Conservation (phyloP, 345 rosid species). For the Cardamine chenopodiifolia region DNA sequence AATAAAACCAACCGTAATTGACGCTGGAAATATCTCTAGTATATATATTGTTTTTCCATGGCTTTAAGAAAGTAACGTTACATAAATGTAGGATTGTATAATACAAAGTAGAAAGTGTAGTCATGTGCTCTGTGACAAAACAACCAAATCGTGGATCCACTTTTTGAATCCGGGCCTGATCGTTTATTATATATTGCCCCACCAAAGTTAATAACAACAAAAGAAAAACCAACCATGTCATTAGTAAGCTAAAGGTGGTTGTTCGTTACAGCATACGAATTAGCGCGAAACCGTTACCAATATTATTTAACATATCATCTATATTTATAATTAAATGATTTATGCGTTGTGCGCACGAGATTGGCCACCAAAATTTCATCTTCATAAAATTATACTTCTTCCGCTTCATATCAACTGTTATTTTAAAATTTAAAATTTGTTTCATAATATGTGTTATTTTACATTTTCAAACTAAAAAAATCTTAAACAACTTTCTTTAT, state of each 20-base stretch:
- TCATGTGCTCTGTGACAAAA: slow-evolving; percentile 33
- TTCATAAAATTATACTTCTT: not conserved
- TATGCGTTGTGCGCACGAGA: slow-evolving; percentile 29
- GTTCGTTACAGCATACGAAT: slow-evolving; percentile 34
- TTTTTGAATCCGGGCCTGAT: not conserved
- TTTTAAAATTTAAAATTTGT: too few species aligned
- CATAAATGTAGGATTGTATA: slow-evolving; percentile 35
- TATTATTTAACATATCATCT: not conserved
- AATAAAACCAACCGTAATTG: slow-evolving; percentile 42
- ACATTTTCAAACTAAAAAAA: too few species aligned
- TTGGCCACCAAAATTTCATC: slow-evolving; percentile 18
- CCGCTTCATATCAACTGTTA: too few species aligned
- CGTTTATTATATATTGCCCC: slow-evolving; percentile 10
- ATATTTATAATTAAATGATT: slow-evolving; percentile 19
- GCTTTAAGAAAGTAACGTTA: slow-evolving; percentile 30
- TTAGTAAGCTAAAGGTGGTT: slow-evolving; percentile 19
- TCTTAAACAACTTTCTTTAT: too few species aligned
- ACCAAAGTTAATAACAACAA: slow-evolving; percentile 14
- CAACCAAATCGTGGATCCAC: slow-evolving; percentile 31
- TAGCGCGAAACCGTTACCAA: slow-evolving; percentile 35
- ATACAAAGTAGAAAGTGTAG: slow-evolving; percentile 28
- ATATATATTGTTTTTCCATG: not conserved
- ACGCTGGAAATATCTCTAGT: slow-evolving; percentile 36
- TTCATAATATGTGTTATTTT: too few species aligned
- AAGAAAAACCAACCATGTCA: slow-evolving; percentile 3